phyloP scores from a whole-genome alignment of 257 asterid species.

The Prunella vulgaris region DNA sequence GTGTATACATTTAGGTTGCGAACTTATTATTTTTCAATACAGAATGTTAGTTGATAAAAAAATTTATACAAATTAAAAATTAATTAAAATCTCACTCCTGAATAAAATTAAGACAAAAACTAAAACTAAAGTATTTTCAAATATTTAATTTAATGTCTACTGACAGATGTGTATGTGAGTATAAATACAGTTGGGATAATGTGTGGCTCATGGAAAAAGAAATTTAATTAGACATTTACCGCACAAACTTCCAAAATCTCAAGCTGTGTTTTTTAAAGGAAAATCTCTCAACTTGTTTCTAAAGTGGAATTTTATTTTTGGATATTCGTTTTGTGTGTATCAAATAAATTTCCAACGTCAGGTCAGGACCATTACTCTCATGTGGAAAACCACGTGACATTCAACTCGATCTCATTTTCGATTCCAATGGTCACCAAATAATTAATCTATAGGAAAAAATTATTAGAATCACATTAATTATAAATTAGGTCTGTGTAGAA shows the following conservation, averaged over 20 bases:
- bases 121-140: not conserved
- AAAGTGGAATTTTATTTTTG: not conserved
- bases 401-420: not conserved
- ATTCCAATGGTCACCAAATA: not conserved
- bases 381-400: not conserved
- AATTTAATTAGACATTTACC: too few species aligned
- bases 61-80: too few species aligned
- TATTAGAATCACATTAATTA: too few species aligned
- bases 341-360: not conserved
- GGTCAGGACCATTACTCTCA: not conserved
- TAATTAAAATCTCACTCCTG: too few species aligned
- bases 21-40: too few species aligned
- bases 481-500: too few species aligned
- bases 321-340: slow-evolving; percentile 17
- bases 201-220: not conserved
- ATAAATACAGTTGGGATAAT: too few species aligned
- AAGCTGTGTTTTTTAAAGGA: too few species aligned
- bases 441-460: too few species aligned
- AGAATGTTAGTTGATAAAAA: too few species aligned
- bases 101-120: too few species aligned
- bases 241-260: not conserved
- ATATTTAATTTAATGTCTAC: not conserved
- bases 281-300: not conserved
- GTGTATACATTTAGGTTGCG: too few species aligned
- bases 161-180: not conserved